Evolutionary conservation across 1,284 basidiomycete species (phyloP).

Genomic region (Irpex rosettiformis): DNA sequence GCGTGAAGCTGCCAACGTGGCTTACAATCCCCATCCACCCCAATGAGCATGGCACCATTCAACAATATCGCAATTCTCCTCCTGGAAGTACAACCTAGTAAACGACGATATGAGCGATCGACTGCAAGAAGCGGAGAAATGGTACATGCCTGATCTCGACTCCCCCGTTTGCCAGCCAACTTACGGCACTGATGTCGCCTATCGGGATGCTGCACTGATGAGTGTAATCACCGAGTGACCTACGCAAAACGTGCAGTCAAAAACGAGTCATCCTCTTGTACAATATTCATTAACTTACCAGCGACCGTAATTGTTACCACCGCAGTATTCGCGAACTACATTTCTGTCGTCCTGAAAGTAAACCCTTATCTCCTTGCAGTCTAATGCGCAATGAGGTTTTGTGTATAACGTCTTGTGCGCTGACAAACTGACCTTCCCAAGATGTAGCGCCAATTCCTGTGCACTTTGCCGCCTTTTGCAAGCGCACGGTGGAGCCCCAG

Average conservation of each 20-base stretch:
- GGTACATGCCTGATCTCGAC: conserved; percentile 2
- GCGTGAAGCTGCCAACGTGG: neutral
- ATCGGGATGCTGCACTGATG: neutral
- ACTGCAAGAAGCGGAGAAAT: neutral
- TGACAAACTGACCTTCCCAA: conserved; percentile 3
- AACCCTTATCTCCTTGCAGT: conserved; percentile 6
- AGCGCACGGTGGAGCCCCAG: neutral
- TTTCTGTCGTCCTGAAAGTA: conserved; percentile 10
- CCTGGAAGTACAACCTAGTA: conserved; percentile 9
- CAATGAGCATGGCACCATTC: conserved; percentile 1
- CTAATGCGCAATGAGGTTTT: neutral
- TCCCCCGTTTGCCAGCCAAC: neutral
- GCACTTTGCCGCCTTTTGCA: neutral
- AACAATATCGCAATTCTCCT: conserved; percentile 2
- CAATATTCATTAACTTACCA: no score
- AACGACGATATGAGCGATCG: neutral
- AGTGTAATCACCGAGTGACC: neutral
- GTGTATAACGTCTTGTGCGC: neutral
- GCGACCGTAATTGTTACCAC: neutral
- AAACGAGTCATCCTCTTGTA: no score
- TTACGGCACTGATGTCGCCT: conserved; percentile 10
- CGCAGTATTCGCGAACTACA: conserved; percentile 6
- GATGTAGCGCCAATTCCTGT: conserved; percentile 10
- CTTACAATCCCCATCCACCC: neutral
- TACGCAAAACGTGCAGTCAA: neutral